Conservation (phyloP, 148 eudicot genomes). For the Rhododendron molle region DNA sequence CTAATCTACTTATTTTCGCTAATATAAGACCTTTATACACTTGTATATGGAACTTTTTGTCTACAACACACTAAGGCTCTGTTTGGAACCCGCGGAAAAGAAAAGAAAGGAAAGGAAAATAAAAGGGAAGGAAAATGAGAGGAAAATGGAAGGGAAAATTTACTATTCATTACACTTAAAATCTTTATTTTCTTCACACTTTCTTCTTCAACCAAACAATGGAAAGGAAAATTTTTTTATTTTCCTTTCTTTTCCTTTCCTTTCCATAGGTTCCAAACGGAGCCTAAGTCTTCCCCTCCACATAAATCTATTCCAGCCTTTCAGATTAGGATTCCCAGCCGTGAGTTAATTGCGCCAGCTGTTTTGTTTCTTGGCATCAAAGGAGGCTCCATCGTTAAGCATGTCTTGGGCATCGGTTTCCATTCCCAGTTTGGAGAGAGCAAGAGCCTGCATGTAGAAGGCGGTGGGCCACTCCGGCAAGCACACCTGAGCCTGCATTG, state of each 20-base stretch:
- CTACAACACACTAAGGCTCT: background rate
- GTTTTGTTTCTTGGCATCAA: conserved; percentile 78
- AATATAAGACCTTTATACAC: conserved; percentile 15
- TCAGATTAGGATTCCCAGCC: background rate
- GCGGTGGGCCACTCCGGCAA: conserved; percentile 97
- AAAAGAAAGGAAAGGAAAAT: too few relatives aligned
- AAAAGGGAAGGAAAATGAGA: too few relatives aligned
- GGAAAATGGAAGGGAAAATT: too few relatives aligned
- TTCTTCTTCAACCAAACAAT: too few relatives aligned
- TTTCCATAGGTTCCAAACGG: too few relatives aligned
- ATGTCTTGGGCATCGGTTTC: conserved; percentile 97
- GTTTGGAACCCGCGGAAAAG: too few relatives aligned
- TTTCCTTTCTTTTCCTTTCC: too few relatives aligned
- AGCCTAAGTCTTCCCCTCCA: background rate
- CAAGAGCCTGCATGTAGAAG: conserved; percentile 90
- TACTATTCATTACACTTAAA: too few relatives aligned
- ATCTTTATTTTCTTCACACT: too few relatives aligned
- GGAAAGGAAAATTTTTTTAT: too few relatives aligned
- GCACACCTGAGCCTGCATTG: conserved; percentile 99
- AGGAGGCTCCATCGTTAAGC: conserved; percentile 85
- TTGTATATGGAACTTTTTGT: conserved; percentile 1
- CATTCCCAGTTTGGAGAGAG: conserved; percentile 95
- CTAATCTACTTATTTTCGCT: conserved; percentile 12
- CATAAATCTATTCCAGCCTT: background rate
- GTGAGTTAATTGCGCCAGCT: conserved; percentile 64